Evolutionary conservation across 2,329 filamentous ascomycete species (phyloP).

Genomic region (Aspergillus calidoustus): DNA sequence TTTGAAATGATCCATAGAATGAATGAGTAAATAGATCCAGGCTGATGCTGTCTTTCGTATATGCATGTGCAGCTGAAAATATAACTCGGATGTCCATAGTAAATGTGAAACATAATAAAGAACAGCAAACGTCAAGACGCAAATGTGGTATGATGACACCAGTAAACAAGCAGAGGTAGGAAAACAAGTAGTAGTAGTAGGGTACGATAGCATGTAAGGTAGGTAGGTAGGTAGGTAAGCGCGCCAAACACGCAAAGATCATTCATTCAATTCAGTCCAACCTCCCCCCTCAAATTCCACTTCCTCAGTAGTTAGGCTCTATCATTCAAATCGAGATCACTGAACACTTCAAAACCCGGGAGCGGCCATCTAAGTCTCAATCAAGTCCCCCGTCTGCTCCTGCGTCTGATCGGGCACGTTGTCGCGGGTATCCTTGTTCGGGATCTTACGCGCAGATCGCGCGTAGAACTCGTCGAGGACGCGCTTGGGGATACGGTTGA

Average conservation of each 20-base stretch:
- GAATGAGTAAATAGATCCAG: too few species aligned
- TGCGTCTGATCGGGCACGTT: constrained; percentile 39
- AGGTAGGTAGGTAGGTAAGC: not conserved
- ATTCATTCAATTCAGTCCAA: not conserved
- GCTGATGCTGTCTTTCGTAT: not conserved
- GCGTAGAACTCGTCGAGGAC: constrained; percentile 83
- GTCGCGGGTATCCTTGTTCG: constrained; percentile 54
- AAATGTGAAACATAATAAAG: not conserved
- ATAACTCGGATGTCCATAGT: not conserved
- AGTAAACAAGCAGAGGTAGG: not conserved
- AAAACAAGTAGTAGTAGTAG: not conserved
- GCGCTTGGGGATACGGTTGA: constrained; percentile 91
- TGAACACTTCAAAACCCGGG: not conserved
- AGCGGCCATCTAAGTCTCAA: constrained; percentile 41
- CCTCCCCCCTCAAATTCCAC: not conserved
- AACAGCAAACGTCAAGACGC: constrained; percentile 1
- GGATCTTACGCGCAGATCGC: constrained; percentile 53
- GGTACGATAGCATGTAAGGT: not conserved
- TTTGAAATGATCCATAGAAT: too few species aligned
- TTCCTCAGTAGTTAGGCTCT: not conserved
- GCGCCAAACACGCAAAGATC: not conserved
- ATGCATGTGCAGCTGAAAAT: not conserved
- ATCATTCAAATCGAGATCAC: not conserved
- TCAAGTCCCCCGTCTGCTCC: constrained; percentile 43
- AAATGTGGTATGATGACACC: constrained; percentile 7